Evolutionary conservation across 2,329 filamentous ascomycete species (phyloP), one percentile per base, ranked within the genome.

Genomic region (Pezicula rhizophila): DNA sequence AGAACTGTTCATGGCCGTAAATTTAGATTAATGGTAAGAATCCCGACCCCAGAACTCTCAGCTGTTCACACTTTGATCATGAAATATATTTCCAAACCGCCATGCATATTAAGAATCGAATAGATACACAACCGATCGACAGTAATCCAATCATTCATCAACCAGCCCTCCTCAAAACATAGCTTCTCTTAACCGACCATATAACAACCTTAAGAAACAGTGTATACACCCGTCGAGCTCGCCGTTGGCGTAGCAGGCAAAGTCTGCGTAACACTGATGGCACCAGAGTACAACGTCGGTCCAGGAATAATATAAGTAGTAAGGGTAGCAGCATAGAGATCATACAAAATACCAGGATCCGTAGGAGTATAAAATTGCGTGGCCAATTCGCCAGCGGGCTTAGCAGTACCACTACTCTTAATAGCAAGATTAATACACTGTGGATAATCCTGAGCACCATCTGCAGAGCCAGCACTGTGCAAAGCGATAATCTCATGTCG

Each of bases 401-500:
- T 52, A 20, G 60, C 63, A 12, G 66, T 66, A 7, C 74, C 74
- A 10, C 64, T 63, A 25, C 74, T 70, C 15, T 59, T 67, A 44
- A 78, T 66, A 42, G 70, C 64, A 25, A 78, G 63, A 57, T 74
- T 76, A 47, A 76, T 58, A 57, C 76, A 79, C 60, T 75, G 35
- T 67, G 74, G 60, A 74, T 78, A 60, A 66, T 68, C 66, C 75
- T 76, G 54, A 68, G 65, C 35, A 70, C 77, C 51, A 74, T 72
- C 47, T 68, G 70, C 25, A 18, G 49, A 44, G 4, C 49, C 50
- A 3, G 62, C 59, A 14, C 51, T 46, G 38, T 65, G 62, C 1
- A 63, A 51, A 20, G 55, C 60, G 31, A 63, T 63, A 28, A 61
- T 64, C 46, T 63, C 77, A 54, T 79, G 76, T 2, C 77, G 68